Percentiles rank a stretch among this genome's conserved stretches.
Evolutionary conservation across 352 stramenopile genomes (phyloP).

Genomic region (Pythium chondricola): DNA sequence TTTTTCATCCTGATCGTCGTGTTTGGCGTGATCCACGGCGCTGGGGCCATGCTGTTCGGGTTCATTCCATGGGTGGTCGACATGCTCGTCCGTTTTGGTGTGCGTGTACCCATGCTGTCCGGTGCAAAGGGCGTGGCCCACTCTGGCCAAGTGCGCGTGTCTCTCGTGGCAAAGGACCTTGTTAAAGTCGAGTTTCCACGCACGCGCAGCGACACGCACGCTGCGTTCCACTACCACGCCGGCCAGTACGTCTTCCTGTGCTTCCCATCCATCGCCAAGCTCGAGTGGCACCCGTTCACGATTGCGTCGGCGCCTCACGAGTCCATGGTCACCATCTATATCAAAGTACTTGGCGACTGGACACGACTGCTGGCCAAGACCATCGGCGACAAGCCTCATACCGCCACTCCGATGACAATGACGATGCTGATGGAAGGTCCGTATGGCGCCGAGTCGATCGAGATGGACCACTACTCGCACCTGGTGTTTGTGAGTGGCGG

Average conservation of each 20-base stretch:
- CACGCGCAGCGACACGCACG: constrained; percentile 24
- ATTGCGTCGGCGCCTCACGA: constrained; percentile 73
- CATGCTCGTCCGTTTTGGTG: constrained; percentile 30
- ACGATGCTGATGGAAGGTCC: constrained; percentile 43
- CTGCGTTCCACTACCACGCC: constrained; percentile 30
- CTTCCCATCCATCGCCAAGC: constrained; percentile 50
- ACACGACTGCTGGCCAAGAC: constrained; percentile 44
- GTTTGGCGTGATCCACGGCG: constrained; percentile 35
- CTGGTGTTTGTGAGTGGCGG: constrained; percentile 39
- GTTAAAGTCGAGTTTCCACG: constrained; percentile 41
- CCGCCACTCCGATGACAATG: constrained; percentile 2
- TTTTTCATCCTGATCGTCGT: constrained; percentile 39
- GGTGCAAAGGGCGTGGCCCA: constrained; percentile 13
- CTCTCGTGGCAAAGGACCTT: constrained; percentile 21
- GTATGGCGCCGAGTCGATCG: constrained; percentile 36
- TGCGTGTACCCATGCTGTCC: constrained; percentile 22
- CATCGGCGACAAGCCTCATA: constrained; percentile 5
- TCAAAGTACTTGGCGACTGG: constrained; percentile 58
- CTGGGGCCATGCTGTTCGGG: constrained; percentile 24
- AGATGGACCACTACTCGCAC: constrained; percentile 51
- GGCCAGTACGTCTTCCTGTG: constrained; percentile 81
- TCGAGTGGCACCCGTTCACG: constrained; percentile 89
- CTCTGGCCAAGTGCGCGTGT: constrained; percentile 2
- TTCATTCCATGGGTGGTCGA: constrained; percentile 31
- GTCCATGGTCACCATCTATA: constrained; percentile 59